A percentile compares a stretch with the other conserved stretches of the same genome.
Conservation (phyloP, 805 yeast species). For the Kurtzmaniella fragi region DNA sequence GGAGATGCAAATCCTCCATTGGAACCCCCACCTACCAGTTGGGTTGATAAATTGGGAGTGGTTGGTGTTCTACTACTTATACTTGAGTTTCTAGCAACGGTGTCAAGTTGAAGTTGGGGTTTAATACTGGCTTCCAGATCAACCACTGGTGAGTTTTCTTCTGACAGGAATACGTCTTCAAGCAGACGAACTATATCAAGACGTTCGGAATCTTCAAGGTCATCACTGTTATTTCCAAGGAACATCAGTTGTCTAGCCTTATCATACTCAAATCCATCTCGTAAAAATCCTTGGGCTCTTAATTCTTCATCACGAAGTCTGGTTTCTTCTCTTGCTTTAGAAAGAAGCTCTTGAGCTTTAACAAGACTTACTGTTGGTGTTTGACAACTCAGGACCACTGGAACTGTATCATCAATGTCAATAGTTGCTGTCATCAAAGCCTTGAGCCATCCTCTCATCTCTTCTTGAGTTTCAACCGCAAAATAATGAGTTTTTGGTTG, state of each 20-base stretch:
- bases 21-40: constrained; percentile 8
- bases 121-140: constrained; percentile 9
- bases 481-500: constrained; percentile 94
- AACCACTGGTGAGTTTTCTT: constrained; percentile 26
- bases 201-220: constrained; percentile 8
- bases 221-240: constrained; percentile 1
- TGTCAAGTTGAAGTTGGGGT: constrained; percentile 31
- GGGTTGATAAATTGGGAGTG: constrained; percentile 28
- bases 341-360: constrained; percentile 80
- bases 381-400: constrained; percentile 86
- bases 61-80: constrained; percentile 24
- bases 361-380: constrained; percentile 92
- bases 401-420: constrained; percentile 88
- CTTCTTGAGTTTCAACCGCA: constrained; percentile 88
- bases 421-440: constrained; percentile 94
- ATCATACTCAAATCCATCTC: constrained; percentile 19
- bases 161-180: constrained; percentile 18
- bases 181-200: constrained; percentile 4
- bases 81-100: constrained; percentile 10
- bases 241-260: not conserved
- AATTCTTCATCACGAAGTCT: constrained; percentile 48
- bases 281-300: constrained; percentile 35
- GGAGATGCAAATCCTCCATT: constrained; percentile 59
- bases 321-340: constrained; percentile 76
- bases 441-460: constrained; percentile 93